Base-by-base conservation (phyloP, 352 stramenopile genomes). In the Phytophthora ohioensis region DNA sequence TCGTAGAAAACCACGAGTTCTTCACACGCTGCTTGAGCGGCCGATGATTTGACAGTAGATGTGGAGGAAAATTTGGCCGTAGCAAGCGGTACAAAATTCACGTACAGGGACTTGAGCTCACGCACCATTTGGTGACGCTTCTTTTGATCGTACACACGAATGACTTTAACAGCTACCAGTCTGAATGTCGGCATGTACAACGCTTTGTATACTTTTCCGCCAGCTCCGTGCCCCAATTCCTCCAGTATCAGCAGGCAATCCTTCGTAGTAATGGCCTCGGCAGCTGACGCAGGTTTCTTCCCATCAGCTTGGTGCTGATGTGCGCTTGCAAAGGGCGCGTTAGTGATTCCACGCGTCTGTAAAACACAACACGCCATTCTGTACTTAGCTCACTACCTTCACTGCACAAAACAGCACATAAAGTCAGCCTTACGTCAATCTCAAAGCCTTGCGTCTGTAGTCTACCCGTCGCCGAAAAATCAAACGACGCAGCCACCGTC, bases 1-100 rank as follows among this genome's bases (percentile, higher is more conserved):
- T 98, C 93, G 59, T 97, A 97, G 70, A 98, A 97, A 8, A 91
- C 69, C 8, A 98, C 91, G 36, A 98, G 82, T 32, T 96, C 88
- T 30, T 90, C 79, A 38, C 88, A 95, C 6, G 88, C 85, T 6
- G 82, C 84, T 46, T 79, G 72, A 13, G 47, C 51, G 15, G 31
- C 13, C 13, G 63, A 57, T 43, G 56, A 52, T 30, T 45, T 63
- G 21, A 32, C 35, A 0, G 47, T 11, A 7, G 36, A 15, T 30
- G 53, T 41, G 13, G 57, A 66, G 4, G 46, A 51, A 36, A 77
- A 66, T 0, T 61, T 58, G 0, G 75, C 78, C 9, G 88, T 84
- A 12, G 81, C 72, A 53, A 96, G 85, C 2, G 85, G 78, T 2
- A 92, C 80, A 62, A 91, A 92, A 63, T 96, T 96, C 13, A 80